phyloP scores from a whole-genome alignment of 2,329 filamentous ascomycete genomes.

The Apiospora marii region DNA sequence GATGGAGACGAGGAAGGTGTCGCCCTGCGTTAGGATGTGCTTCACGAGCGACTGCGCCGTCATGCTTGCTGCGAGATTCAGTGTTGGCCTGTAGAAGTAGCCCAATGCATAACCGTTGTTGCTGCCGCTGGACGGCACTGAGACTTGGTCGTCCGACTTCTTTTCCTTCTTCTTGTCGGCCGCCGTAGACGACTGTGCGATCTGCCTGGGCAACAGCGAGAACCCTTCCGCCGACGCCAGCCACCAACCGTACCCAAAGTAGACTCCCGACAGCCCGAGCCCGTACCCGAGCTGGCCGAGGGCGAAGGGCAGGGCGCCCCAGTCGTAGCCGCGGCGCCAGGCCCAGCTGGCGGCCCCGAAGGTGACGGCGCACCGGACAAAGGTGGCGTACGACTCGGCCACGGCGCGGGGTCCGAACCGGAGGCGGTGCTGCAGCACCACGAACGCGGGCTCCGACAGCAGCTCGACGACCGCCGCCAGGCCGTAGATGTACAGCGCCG shows the following conservation, averaged over 20 bases:
- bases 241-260: constrained; percentile 66
- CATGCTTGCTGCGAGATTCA: constrained; percentile 80
- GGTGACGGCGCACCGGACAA: constrained; percentile 78
- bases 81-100: constrained; percentile 73
- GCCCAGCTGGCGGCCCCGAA: constrained; percentile 75
- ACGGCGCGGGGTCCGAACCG: constrained; percentile 81
- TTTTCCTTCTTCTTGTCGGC: no score
- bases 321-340: constrained; percentile 55
- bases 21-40: constrained; percentile 92
- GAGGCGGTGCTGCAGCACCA: constrained; percentile 82
- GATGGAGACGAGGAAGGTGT: constrained; percentile 84
- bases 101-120: constrained; percentile 56
- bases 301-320: constrained; percentile 88
- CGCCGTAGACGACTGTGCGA: constrained; percentile 38
- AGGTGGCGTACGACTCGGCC: constrained; percentile 84
- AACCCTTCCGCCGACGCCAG: constrained; percentile 68
- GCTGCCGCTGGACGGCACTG: no score
- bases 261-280: constrained; percentile 71
- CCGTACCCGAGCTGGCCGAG: constrained; percentile 85
- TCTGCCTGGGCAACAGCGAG: constrained; percentile 66
- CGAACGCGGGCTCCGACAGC: constrained; percentile 86
- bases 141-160: neutral
- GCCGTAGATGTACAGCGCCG: constrained; percentile 63
- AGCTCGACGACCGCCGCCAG: constrained; percentile 74
- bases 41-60: constrained; percentile 91